Evolutionary conservation across 2,329 filamentous ascomycete species (phyloP).

Genomic region (Fonsecaea monophora): DNA sequence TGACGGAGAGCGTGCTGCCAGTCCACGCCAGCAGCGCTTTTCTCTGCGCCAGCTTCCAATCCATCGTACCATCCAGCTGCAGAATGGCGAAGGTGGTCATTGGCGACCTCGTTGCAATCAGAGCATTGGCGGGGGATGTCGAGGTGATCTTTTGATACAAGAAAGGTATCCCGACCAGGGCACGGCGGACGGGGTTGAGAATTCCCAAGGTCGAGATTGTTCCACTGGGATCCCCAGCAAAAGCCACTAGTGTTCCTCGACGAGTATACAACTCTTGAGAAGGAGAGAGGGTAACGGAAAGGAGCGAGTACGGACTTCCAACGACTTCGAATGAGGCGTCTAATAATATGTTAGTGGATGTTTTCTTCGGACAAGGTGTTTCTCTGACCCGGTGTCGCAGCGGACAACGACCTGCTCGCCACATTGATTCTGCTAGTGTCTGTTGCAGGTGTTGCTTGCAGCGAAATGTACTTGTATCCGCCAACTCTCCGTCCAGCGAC

Average conservation of each 20-base stretch:
- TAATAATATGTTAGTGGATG: conserved; percentile 48
- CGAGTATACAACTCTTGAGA: conserved; percentile 94
- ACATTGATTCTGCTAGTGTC: conserved; percentile 45
- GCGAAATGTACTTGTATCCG: conserved; percentile 50
- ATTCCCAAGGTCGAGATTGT: conserved; percentile 82
- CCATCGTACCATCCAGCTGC: conserved; percentile 88
- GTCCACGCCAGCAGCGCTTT: conserved; percentile 95
- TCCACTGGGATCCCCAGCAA: conserved; percentile 80
- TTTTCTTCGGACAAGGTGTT: background rate
- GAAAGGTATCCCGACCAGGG: conserved; percentile 85
- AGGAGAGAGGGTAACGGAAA: conserved; percentile 90
- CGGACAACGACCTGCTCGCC: conserved; percentile 50
- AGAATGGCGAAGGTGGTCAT: conserved; percentile 86
- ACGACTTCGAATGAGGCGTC: conserved; percentile 95
- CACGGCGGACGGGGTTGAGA: conserved; percentile 81
- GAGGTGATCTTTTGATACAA: conserved; percentile 74
- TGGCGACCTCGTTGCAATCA: conserved; percentile 86
- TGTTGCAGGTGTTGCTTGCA: conserved; percentile 53
- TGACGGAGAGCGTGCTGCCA: conserved; percentile 79
- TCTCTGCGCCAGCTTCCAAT: conserved; percentile 92
- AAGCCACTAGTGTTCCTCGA: conserved; percentile 80
- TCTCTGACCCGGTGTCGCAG: conserved; percentile 51
- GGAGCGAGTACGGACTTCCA: conserved; percentile 87
- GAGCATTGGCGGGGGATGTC: conserved; percentile 82
- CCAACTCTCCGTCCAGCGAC: conserved; percentile 38